Base-by-base conservation (phyloP, 2,329 filamentous ascomycete species). In the Didymella arachidicola region DNA sequence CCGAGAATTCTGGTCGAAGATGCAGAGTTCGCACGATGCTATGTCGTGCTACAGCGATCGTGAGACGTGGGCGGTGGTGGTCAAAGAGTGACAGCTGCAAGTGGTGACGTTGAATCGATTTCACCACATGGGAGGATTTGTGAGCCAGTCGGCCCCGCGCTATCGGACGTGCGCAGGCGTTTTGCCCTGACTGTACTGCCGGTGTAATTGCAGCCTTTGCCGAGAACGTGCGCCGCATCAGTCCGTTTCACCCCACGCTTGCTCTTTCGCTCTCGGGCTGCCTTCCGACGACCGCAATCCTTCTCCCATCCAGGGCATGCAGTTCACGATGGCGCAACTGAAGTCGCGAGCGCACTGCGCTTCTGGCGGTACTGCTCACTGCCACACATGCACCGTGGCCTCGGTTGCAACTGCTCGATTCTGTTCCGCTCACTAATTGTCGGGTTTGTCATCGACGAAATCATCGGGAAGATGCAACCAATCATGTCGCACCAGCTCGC, bases 81-180 rank as follows among this genome's bases (percentile, higher is more conserved):
- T 34, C 29, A 51, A 41, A 57, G 26, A 46, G 26, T 57, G 48
- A 47, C 48, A 47, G 48, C 27, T 52, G 42, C 54, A 49, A 54
- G 45, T 59, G 53, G 57, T 60, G 57, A 60, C 57, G 57, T 60
- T 60, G 27, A 44, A 25, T 56, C 57, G 53, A 44, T n/a, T 41
- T 60, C 52, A 56, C 48, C n/a, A 47, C 34, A 30, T 56, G 52
- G 25, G 48, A 52, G 52, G 57, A 53, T 53, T 60, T 57, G 53
- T 50, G 49, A 60, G 58, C 53, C 48, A 53, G n/a, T 53, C 44
- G 57, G 58, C 58, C 58, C 57, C 53, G 48, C 52, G 47, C 43
- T 42, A 45, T 60, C 58, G 49, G 58, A 56, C 47, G 42, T 46
- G 46, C 39, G 50, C 29, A 32, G 14, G 30, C 43, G 27, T 51